Evolutionary conservation across 768 basidiomycete genomes (phyloP).

Genomic region (Suillus decipiens): DNA sequence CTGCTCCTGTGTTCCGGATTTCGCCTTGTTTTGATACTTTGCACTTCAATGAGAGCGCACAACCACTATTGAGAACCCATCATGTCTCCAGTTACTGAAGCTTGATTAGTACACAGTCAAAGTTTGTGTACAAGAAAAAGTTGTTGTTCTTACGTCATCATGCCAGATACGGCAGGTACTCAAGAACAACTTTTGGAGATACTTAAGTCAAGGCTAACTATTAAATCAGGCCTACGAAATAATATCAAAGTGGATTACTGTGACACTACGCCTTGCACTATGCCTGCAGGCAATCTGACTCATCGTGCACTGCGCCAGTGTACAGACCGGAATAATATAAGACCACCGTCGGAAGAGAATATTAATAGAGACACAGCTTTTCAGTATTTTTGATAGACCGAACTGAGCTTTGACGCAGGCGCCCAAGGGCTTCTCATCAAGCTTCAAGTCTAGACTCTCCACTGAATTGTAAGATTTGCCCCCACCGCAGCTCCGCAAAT

Average conservation of each 20-base stretch:
- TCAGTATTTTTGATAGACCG: neutral
- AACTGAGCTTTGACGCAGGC: neutral
- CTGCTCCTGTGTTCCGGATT: neutral
- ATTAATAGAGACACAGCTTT: constrained; percentile 3
- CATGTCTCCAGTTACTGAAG: no score
- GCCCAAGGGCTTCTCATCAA: neutral
- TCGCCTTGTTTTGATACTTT: neutral
- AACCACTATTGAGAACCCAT: neutral
- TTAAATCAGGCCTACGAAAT: no score
- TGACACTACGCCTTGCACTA: no score
- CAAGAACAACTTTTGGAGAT: constrained; percentile 15
- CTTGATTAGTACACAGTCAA: no score
- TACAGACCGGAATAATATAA: neutral
- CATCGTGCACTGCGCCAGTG: neutral
- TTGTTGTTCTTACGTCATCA: constrained; percentile 8
- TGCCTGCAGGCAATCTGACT: neutral
- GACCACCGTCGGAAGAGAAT: neutral
- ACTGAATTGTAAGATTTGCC: neutral
- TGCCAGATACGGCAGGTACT: constrained; percentile 13
- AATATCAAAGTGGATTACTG: neutral
- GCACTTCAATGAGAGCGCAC: neutral
- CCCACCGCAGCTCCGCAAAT: neutral
- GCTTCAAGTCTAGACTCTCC: constrained; percentile 3
- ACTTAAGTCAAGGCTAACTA: no score
- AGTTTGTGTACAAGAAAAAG: neutral